Evolutionary conservation across 1,139 yeast genomes (phyloP).

Genomic region (Hansenula lynferdii): DNA sequence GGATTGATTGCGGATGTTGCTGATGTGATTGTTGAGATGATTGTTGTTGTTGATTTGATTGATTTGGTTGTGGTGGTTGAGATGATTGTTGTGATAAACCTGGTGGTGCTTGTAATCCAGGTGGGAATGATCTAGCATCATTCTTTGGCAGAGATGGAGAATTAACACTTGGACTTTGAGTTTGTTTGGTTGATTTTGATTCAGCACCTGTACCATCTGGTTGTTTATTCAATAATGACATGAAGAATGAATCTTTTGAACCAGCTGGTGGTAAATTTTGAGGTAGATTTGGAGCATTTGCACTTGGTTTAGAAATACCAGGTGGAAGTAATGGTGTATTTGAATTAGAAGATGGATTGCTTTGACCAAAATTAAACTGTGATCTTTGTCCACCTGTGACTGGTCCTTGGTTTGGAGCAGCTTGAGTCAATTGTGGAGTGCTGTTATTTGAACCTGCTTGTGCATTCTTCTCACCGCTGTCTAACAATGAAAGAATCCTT

Average conservation of each 20-base stretch:
- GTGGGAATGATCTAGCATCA: constrained; percentile 3
- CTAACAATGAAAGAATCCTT: not conserved
- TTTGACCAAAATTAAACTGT: constrained; percentile 8
- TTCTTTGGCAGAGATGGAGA: constrained; percentile 11
- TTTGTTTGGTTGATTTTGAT: constrained; percentile 6
- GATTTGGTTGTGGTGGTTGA: constrained; percentile 15
- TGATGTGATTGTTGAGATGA: not conserved
- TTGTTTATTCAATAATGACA: constrained; percentile 44
- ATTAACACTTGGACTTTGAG: constrained; percentile 2
- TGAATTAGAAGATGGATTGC: not conserved
- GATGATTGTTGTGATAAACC: constrained; percentile 12
- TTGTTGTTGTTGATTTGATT: constrained; percentile 15
- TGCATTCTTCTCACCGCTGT: constrained; percentile 6
- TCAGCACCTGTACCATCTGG: constrained; percentile 4
- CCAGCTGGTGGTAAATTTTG: constrained; percentile 6
- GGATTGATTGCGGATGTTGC: constrained; percentile 8
- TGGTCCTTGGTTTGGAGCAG: not conserved
- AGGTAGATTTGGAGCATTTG: not conserved
- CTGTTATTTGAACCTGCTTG: constrained; percentile 5
- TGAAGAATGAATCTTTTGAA: constrained; percentile 46
- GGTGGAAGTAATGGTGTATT: not conserved
- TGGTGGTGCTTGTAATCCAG: constrained; percentile 10
- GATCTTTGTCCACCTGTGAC: too few relatives aligned
- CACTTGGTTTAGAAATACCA: not conserved
- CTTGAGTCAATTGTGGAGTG: constrained; percentile 2